Evolutionary conservation across 139 green algal genomes (phyloP).

Genomic region (Coccomyxa sp.): DNA sequence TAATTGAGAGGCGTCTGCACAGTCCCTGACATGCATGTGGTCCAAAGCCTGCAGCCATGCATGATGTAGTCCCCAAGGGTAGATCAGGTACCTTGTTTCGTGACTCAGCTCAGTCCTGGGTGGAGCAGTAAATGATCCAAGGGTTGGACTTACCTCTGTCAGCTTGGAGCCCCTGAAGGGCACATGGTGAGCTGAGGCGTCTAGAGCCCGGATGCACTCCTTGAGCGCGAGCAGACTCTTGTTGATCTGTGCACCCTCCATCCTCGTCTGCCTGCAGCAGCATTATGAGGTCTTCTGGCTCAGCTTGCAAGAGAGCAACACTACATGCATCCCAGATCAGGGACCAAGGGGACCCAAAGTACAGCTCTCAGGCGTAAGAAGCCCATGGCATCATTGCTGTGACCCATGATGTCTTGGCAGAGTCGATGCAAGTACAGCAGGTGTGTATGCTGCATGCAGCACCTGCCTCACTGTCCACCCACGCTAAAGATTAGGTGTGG

Average conservation of each 20-base stretch:
- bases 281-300: background rate
- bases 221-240: slow-evolving; percentile 96
- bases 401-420: too few species aligned
- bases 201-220: slow-evolving; percentile 92
- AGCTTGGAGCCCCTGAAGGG: slow-evolving; percentile 95
- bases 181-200: slow-evolving; percentile 86
- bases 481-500: background rate
- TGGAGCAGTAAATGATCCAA: too few species aligned
- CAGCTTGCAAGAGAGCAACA: background rate
- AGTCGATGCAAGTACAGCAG: too few species aligned
- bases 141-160: slow-evolving; percentile 68
- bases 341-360: background rate
- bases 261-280: slow-evolving; percentile 68
- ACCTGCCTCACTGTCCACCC: background rate
- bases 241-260: slow-evolving; percentile 98
- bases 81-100: too few species aligned
- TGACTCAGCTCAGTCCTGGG: too few species aligned
- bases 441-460: too few species aligned
- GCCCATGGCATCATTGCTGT: too few species aligned
- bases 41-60: background rate
- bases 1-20: too few species aligned
- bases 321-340: too few species aligned
- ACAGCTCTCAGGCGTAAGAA: background rate
- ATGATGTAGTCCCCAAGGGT: background rate
- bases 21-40: background rate